Percentiles rank a stretch among this genome's conserved stretches.
Evolutionary conservation across 1,139 yeast genomes (phyloP).

Genomic region (Lodderomyces beijingensis): DNA sequence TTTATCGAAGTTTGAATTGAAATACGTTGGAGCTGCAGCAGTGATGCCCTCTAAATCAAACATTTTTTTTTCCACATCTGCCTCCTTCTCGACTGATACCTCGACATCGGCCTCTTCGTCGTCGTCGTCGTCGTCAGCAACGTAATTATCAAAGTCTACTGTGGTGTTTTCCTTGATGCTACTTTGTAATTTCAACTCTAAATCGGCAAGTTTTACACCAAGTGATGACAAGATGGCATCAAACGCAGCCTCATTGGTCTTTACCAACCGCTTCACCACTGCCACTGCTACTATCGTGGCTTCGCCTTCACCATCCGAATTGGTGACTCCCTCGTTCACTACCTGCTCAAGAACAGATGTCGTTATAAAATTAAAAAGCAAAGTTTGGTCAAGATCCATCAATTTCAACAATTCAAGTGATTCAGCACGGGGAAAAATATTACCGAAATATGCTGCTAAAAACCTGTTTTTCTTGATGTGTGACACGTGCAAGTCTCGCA

Average conservation of each 20-base stretch:
- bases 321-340: not conserved
- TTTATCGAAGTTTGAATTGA: conserved; percentile 36
- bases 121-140: conserved; percentile 21
- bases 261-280: not conserved
- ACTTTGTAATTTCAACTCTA: conserved; percentile 68
- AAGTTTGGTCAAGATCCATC: conserved; percentile 16
- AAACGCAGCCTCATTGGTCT: conserved; percentile 29
- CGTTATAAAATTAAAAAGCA: not conserved
- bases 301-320: not conserved
- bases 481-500: not conserved
- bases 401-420: conserved; percentile 21
- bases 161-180: conserved; percentile 40
- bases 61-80: not conserved
- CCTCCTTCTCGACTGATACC: conserved; percentile 2
- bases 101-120: conserved; percentile 10
- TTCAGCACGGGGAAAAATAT: conserved; percentile 16
- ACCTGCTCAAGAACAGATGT: not conserved
- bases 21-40: conserved; percentile 31
- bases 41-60: conserved; percentile 19
- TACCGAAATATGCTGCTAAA: conserved; percentile 24
- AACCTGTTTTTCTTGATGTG: conserved; percentile 27
- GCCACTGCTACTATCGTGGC: not conserved
- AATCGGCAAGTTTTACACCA: conserved; percentile 42
- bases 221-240: conserved; percentile 31
- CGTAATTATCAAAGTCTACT: conserved; percentile 17